A percentile compares a stretch with the other conserved stretches of the same genome.
Conservation (phyloP, 352 stramenopile species). For the Pythium aquatile region DNA sequence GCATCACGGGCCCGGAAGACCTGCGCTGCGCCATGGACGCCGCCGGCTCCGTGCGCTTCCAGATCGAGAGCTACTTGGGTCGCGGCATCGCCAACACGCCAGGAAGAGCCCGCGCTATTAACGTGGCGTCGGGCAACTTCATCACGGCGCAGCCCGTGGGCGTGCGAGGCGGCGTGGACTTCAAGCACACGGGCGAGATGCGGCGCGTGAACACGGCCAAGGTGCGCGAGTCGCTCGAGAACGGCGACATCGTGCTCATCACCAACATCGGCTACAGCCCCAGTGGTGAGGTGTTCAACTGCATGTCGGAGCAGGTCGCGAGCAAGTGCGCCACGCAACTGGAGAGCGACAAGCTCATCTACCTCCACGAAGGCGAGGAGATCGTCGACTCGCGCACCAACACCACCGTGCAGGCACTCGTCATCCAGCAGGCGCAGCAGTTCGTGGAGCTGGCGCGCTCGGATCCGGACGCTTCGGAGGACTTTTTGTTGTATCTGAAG, state of each 20-base stretch:
- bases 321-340: conserved; percentile 86
- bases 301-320: conserved; percentile 85
- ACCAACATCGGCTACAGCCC: conserved; percentile 95
- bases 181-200: conserved; percentile 93
- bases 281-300: conserved; percentile 93
- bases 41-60: conserved; percentile 86
- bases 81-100: conserved; percentile 85
- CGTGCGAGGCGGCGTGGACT: conserved; percentile 85
- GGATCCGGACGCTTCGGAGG: conserved; percentile 51
- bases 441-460: conserved; percentile 66
- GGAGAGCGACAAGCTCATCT: conserved; percentile 86
- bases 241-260: conserved; percentile 95
- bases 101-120: conserved; percentile 70
- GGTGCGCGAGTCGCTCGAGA: conserved; percentile 89
- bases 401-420: conserved; percentile 72
- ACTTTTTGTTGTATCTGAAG: conserved; percentile 85
- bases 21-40: conserved; percentile 95
- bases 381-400: conserved; percentile 82
- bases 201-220: conserved; percentile 91
- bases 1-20: conserved; percentile 91
- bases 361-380: conserved; percentile 87
- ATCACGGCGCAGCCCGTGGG: conserved; percentile 92
- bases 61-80: conserved; percentile 86
- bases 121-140: conserved; percentile 97
- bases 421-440: conserved; percentile 80